Conservation (phyloP, 1,139 yeast species). For the Saccharomycopsis hybrid region DNA sequence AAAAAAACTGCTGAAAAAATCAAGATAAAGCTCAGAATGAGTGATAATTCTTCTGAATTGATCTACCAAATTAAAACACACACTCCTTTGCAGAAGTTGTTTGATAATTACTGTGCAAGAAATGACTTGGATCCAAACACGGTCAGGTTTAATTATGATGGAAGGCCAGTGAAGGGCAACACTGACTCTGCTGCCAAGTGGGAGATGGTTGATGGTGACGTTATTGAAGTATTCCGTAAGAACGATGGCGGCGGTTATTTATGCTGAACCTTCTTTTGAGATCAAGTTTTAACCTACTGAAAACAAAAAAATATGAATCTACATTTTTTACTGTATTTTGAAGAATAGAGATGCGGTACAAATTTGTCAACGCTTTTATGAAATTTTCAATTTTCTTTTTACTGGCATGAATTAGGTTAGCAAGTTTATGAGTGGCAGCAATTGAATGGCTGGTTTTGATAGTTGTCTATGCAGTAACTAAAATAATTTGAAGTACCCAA, state of each 20-base stretch:
- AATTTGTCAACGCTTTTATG: too few relatives aligned
- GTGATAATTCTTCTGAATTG: slow-evolving; percentile 15
- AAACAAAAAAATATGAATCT: too few relatives aligned
- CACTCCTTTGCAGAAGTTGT: slow-evolving; percentile 10
- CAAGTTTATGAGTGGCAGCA: too few relatives aligned
- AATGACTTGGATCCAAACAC: slow-evolving; percentile 11
- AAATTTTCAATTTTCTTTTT: not conserved
- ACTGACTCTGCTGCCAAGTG: slow-evolving; percentile 11
- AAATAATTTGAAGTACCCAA: too few relatives aligned
- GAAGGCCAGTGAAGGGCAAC: slow-evolving; percentile 4
- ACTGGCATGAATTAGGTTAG: too few relatives aligned
- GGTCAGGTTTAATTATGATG: slow-evolving; percentile 14
- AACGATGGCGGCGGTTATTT: slow-evolving; percentile 14
- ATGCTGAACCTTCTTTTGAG: too few relatives aligned
- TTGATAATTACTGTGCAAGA: slow-evolving; percentile 18
- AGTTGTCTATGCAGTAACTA: too few relatives aligned
- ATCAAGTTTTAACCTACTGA: too few relatives aligned
- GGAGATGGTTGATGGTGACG: slow-evolving; percentile 16
- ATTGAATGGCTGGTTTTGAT: too few relatives aligned
- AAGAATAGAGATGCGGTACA: too few relatives aligned
- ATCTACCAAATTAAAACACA: slow-evolving; percentile 12
- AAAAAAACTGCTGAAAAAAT: slow-evolving; percentile 5
- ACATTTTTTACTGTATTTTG: too few relatives aligned
- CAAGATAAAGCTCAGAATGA: slow-evolving; percentile 15
- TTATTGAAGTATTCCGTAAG: slow-evolving; percentile 12